Evolutionary conservation across 495 filamentous ascomycete genomes (phyloP).

Genomic region (Articulospora tetracladia): DNA sequence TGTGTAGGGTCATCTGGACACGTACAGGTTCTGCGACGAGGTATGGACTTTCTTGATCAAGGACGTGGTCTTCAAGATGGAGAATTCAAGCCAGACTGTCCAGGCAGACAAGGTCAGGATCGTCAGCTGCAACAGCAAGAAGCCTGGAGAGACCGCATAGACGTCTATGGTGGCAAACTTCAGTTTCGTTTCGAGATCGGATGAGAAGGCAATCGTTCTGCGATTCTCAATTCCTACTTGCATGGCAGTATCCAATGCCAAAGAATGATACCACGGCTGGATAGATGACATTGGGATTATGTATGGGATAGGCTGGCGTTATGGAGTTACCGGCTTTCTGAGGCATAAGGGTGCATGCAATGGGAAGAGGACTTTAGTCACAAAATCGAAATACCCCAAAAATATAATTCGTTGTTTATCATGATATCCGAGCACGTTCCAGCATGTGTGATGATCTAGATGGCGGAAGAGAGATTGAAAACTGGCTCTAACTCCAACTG

Average conservation of each 20-base stretch:
- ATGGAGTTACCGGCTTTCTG: neutral
- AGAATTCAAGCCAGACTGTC: slow-evolving; percentile 56
- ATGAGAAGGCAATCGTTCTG: no score
- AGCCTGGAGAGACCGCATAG: slow-evolving; percentile 25
- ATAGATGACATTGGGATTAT: neutral
- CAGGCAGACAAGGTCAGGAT: slow-evolving; percentile 90
- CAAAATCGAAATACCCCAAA: neutral
- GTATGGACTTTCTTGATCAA: slow-evolving; percentile 99
- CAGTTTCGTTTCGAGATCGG: no score
- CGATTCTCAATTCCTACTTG: neutral
- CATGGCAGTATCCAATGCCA: neutral
- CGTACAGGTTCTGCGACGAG: slow-evolving; percentile 99
- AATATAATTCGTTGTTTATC: neutral
- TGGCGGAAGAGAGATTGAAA: neutral
- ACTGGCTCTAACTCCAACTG: no score
- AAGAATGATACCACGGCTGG: slow-evolving; percentile 7
- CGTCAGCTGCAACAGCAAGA: slow-evolving; percentile 63
- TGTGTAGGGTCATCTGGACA: slow-evolving; percentile 87
- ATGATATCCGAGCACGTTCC: neutral
- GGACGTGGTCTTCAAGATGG: slow-evolving; percentile 95
- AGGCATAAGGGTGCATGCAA: neutral
- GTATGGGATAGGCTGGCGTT: neutral
- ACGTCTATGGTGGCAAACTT: no score
- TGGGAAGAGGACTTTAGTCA: neutral
- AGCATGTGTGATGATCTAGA: neutral